Percentiles rank a stretch among this genome's conserved stretches.
phyloP scores from a whole-genome alignment of 495 filamentous ascomycete genomes.

The Xylaria intraflava region DNA sequence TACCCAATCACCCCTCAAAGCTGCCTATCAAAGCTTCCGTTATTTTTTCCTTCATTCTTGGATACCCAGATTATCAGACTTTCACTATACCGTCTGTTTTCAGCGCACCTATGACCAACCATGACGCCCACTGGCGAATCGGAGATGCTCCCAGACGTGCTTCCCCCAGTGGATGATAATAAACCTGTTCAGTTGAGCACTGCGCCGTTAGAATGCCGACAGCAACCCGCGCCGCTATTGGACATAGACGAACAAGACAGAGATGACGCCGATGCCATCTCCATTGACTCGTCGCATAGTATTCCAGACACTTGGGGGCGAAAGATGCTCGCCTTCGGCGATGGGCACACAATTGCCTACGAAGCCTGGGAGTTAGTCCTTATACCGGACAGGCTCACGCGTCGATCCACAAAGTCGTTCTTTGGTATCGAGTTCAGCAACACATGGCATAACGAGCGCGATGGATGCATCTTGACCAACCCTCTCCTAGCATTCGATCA shows the following conservation, averaged over 20 bases:
- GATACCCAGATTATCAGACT: too few relatives aligned
- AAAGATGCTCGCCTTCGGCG: background rate
- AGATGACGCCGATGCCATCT: slow-evolving; percentile 2
- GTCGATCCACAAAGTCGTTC: background rate
- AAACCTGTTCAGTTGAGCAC: background rate
- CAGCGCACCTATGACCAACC: too few relatives aligned
- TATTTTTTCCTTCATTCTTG: too few relatives aligned
- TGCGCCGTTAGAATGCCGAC: background rate
- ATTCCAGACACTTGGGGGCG: background rate
- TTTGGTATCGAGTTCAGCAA: slow-evolving; percentile 15
- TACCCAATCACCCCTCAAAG: too few relatives aligned
- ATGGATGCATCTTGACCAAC: slow-evolving; percentile 11
- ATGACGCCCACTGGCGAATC: background rate
- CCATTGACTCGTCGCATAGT: background rate
- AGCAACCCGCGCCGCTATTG: background rate
- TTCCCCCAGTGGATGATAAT: background rate
- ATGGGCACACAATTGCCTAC: slow-evolving; percentile 1
- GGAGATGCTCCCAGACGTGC: background rate
- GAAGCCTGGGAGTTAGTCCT: slow-evolving; percentile 6
- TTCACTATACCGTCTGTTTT: too few relatives aligned
- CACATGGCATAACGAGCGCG: slow-evolving; percentile 8
- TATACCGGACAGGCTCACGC: background rate
- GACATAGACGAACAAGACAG: background rate
- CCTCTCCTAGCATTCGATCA: slow-evolving; percentile 9
- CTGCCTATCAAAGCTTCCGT: too few relatives aligned